Conservation (phyloP, 305 asterid genomes). For the Fraxinus baroniana region DNA sequence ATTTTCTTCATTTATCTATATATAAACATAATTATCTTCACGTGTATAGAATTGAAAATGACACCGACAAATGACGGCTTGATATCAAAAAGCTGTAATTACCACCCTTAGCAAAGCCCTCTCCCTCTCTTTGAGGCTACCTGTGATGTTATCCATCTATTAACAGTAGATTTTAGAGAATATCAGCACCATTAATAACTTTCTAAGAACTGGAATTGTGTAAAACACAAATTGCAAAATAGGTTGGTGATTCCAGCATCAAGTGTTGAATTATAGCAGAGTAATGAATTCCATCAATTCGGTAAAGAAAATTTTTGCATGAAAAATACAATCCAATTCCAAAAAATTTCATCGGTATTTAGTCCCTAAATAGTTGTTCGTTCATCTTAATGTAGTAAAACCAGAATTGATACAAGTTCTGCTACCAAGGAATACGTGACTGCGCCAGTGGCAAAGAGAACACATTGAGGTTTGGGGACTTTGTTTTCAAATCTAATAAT, state of each 20-base stretch:
- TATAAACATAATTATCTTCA: background rate
- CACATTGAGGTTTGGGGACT: background rate
- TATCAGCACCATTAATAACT: background rate
- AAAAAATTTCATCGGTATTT: background rate
- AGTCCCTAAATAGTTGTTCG: background rate
- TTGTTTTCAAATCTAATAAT: background rate
- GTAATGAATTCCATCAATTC: background rate
- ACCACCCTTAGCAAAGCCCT: background rate
- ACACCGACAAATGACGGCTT: background rate
- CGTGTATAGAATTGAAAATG: background rate
- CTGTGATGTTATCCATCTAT: background rate
- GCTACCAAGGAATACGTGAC: background rate
- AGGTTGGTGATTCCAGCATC: background rate
- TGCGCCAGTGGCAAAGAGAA: background rate
- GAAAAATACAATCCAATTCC: background rate
- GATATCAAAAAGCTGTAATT: background rate
- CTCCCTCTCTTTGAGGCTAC: background rate
- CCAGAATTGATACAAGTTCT: background rate
- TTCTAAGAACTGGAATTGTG: background rate
- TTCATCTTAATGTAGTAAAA: background rate
- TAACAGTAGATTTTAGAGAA: background rate
- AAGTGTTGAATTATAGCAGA: background rate
- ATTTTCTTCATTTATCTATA: background rate
- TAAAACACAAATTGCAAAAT: background rate
- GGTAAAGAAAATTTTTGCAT: background rate